Evolutionary conservation across 345 rosid species (phyloP), one percentile per base, ranked within the genome.

Genomic region (Sonneratia alba): DNA sequence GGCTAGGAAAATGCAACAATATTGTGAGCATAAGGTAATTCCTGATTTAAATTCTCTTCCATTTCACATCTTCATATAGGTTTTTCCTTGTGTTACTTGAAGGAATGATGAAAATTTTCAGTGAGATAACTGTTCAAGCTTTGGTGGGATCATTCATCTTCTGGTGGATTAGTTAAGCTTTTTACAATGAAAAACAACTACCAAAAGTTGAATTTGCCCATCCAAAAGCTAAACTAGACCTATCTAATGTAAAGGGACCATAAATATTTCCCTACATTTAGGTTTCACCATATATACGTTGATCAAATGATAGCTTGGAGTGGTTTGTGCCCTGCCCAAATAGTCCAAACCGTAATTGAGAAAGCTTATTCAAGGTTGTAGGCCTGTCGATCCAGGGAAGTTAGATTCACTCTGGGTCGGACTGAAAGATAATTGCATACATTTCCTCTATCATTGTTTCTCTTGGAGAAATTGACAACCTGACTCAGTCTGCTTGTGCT

Each of bases 1-100:
- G 77, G 97, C 99, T 70, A 76, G 85, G 85, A 92, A 95, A 85
- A 92, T 92, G 99, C 88, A 83, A 73, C 83, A 71, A 43, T 92
- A 92, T 81, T 95, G 99, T 81, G 99, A 92, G 76, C 85, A 87
- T 1, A 89, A 90, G 97, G 97, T 83, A 67, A 68, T 42, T 48
- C 76, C 36, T 32, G 66, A 27, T 62, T 62, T 62, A 62, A 27
- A 27, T 34, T 37, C 38, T 27, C 66, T 3, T 62, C 21, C 57
- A 53, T 16, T 16, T 21, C 37, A 32, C 11, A 32, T 61, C 66
- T 61, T 61, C 22, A 24, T 24, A 2, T n/a, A 8, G 63, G 63
- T 1, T 7, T 9, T 62, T 24, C 6, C 7, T 24, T 1, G 36
- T 8, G 64, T 59, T 22, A 0, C 6, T 53, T 1, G 11, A 22